phyloP scores from a whole-genome alignment of 495 filamentous ascomycete genomes.

The Aspergillus leporis region DNA sequence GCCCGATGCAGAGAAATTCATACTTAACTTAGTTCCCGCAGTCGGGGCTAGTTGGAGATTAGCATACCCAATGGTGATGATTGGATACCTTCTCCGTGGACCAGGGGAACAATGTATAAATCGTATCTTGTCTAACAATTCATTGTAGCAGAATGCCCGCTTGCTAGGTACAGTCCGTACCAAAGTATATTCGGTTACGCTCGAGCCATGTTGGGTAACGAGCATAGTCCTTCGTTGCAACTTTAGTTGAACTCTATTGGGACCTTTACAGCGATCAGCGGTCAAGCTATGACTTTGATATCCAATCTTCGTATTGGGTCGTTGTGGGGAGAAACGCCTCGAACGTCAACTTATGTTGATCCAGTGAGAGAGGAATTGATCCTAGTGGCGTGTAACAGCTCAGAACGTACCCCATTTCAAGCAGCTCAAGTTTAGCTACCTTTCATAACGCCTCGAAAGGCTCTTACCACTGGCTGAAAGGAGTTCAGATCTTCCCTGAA shows the following conservation, averaged over 20 bases:
- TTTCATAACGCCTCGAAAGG: background rate
- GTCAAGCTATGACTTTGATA: constrained; percentile 6
- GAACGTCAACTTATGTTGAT: constrained; percentile 10
- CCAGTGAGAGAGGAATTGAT: constrained; percentile 12
- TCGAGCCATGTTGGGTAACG: background rate
- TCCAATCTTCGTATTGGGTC: background rate
- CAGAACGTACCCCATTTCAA: constrained; percentile 5
- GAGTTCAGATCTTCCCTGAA: background rate
- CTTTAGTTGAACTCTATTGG: constrained; percentile 11
- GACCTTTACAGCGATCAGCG: constrained; percentile 10
- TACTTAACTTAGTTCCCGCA: background rate
- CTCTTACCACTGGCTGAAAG: constrained; percentile 1
- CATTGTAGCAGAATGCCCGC: background rate
- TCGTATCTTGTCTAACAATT: background rate
- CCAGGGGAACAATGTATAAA: background rate
- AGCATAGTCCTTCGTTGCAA: background rate
- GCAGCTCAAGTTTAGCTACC: background rate
- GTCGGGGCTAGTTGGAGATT: background rate
- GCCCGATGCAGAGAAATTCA: background rate
- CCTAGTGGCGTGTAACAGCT: constrained; percentile 19
- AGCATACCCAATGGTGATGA: constrained; percentile 2
- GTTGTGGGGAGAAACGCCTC: background rate
- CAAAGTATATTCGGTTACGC: background rate
- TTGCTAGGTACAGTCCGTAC: background rate
- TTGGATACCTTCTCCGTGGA: constrained; percentile 6